Evolutionary conservation across 2,329 filamentous ascomycete species (phyloP), one percentile per base, ranked within the genome.

Genomic region (Hyphodiscus sp.): DNA sequence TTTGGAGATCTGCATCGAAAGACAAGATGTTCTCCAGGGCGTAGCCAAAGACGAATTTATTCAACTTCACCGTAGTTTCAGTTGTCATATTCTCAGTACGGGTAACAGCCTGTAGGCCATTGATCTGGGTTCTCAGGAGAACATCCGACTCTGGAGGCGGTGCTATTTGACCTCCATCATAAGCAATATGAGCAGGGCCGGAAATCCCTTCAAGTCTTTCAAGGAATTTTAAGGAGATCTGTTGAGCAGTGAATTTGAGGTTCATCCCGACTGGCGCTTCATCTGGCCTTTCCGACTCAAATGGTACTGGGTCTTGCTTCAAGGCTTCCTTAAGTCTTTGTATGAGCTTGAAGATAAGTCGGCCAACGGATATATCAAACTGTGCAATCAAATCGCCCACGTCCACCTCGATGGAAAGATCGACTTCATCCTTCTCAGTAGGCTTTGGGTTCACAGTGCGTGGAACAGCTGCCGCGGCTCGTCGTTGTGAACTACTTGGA

Each of bases 1-100:
- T 78, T 46, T 80, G 78, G 38, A 76, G 70, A 18, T 73, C 74
- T 41, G 76, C 74, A 59, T 85, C 78, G 57, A 87, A 86, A 1
- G 79, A 84, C 38, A 87, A 57, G 38, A 87, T 84, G 52, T 83
- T 78, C 41, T 80, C 81, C 56, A 80, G 74, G 1, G 76, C 74
- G 63, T 86, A 86, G 1, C 83, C 82, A 60, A 87, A 82, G 0
- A 73, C 73, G 61, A 87, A 80, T 57, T 79, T 81, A 57, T 80
- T 73, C 1, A 85, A 62, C 2, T 61, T 63, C 8, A 69, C 19
- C 19, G 50, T 54, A 13, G 66, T 65, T 44, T 60, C 65, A 6
- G 59, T 65, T 4, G 29, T 49, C 23, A 56, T 43, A 9, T 55
- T 46, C 7, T 54, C 56, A 6, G 52, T 47, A 15, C 56, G 50